These are phyloP conservation scores for Apostasia shenzhenica DNA, from an alignment of 106 monocot genomes.

Conservation along the genomic window DNA sequence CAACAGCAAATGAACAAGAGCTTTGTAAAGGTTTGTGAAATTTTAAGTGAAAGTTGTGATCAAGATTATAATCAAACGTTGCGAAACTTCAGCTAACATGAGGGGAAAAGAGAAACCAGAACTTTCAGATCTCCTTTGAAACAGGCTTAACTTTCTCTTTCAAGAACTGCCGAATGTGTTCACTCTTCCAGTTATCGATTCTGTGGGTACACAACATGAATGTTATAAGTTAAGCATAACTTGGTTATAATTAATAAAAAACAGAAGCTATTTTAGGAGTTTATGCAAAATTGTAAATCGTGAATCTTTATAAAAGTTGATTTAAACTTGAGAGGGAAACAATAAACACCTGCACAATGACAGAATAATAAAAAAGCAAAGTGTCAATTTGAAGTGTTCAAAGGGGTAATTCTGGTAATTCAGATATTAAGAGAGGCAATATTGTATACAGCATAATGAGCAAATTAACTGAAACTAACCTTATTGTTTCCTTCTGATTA, in stretches of 20 bases:
- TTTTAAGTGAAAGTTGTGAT: neutral
- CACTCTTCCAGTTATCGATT: constrained; percentile 96
- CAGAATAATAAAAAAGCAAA: too few relatives aligned
- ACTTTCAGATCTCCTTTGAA: neutral
- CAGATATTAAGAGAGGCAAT: neutral
- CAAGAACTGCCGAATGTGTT: constrained; percentile 81
- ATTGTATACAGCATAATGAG: neutral
- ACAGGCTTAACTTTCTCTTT: constrained; percentile 64
- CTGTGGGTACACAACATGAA: constrained; percentile 21
- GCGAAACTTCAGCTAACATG: neutral
- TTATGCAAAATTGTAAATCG: too few relatives aligned
- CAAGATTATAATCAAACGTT: neutral
- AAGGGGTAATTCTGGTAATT: too few relatives aligned
- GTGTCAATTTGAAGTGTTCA: too few relatives aligned
- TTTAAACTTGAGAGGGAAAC: neutral
- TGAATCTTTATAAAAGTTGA: too few relatives aligned
- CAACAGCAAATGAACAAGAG: too few relatives aligned
- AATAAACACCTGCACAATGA: neutral
- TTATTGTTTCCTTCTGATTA: constrained; percentile 71
- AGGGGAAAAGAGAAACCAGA: neutral
- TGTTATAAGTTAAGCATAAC: neutral
- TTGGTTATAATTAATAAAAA: too few relatives aligned
- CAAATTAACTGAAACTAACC: constrained; percentile 33
- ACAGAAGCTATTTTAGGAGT: too few relatives aligned
- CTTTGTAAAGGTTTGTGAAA: too few relatives aligned